Evolutionary conservation across 2,329 filamentous ascomycete genomes (phyloP).

Genomic region (Aspergillus jensenii): DNA sequence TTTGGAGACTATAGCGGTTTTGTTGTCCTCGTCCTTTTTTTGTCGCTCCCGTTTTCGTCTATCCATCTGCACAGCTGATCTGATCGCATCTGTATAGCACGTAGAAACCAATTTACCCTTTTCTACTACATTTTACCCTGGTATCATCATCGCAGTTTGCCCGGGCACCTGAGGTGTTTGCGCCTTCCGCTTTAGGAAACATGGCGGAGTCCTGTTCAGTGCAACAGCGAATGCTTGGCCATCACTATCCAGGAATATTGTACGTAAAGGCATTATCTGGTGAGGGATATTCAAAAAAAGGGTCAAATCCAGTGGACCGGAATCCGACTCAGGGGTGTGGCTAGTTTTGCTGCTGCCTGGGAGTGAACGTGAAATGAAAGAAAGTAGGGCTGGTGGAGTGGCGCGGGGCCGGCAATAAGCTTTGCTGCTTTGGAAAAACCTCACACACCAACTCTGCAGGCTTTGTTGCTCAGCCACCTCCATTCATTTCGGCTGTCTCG

Average conservation of each 20-base stretch:
- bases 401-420: constrained; percentile 2
- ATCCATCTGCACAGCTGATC: background rate
- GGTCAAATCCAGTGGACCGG: background rate
- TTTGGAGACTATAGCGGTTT: constrained; percentile 10
- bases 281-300: no score
- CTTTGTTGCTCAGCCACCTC: constrained; percentile 15
- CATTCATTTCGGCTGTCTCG: constrained; percentile 2
- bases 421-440: constrained; percentile 4
- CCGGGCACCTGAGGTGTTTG: no score
- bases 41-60: background rate
- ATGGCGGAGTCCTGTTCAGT: no score
- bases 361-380: background rate
- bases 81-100: background rate
- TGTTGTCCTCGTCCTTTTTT: background rate
- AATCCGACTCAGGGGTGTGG: background rate
- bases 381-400: no score
- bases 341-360: background rate
- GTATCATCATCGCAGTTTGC: no score
- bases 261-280: no score
- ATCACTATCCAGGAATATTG: no score
- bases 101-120: background rate
- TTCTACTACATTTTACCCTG: background rate
- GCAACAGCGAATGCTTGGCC: no score
- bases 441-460: background rate
- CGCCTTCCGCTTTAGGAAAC: no score